These are phyloP conservation scores for Rhynchosporium graminicola DNA, from an alignment of 2,329 filamentous ascomycete species.

Conservation along the genomic window DNA sequence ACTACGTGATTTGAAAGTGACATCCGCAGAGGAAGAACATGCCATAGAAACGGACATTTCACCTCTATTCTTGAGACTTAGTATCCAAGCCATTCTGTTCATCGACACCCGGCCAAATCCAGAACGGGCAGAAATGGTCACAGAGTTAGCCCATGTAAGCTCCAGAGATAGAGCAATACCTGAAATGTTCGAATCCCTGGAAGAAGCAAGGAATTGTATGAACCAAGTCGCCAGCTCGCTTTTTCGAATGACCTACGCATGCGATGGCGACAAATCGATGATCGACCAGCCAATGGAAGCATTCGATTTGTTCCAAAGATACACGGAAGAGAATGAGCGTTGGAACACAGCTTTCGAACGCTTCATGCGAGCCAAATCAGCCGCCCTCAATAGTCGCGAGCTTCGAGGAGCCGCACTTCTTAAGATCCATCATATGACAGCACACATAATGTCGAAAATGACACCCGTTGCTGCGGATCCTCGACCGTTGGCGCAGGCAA, in stretches of 20 bases:
- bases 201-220: conserved; percentile 32
- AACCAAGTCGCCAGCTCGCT: conserved; percentile 32
- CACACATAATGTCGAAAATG: conserved; percentile 31
- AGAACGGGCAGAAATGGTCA: conserved; percentile 29
- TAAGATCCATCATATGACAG: conserved; percentile 36
- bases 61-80: conserved; percentile 35
- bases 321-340: conserved; percentile 19
- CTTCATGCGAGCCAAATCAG: conserved; percentile 33
- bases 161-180: conserved; percentile 22
- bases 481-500: conserved; percentile 23
- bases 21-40: conserved; percentile 22
- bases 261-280: conserved; percentile 29
- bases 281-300: conserved; percentile 25
- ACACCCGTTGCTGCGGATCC: conserved; percentile 22
- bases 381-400: conserved; percentile 30
- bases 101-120: conserved; percentile 32
- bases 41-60: conserved; percentile 32
- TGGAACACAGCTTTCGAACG: conserved; percentile 36
- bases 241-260: conserved; percentile 34
- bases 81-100: conserved; percentile 37
- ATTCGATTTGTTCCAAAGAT: conserved; percentile 23
- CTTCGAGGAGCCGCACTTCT: conserved; percentile 38
- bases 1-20: conserved; percentile 25
- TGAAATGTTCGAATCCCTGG: conserved; percentile 30
- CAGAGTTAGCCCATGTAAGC: conserved; percentile 26